Conservation (phyloP, 345 rosid species). For the Sisymbrium altissimum region DNA sequence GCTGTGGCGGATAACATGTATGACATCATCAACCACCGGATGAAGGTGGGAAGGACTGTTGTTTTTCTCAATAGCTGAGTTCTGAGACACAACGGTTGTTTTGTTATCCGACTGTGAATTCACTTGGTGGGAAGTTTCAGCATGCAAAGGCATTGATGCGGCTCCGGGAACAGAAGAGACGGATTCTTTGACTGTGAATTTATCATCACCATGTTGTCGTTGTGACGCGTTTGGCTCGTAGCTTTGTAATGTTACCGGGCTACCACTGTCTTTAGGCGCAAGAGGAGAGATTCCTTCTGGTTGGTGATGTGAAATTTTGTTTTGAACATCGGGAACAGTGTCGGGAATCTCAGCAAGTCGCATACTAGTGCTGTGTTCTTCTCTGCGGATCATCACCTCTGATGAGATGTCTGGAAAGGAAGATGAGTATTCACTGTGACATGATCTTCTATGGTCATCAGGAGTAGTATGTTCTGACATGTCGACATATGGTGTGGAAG, state of each 20-base stretch:
- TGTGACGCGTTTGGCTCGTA: neutral
- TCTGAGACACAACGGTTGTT: slow-evolving; percentile 36
- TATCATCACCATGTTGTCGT: slow-evolving; percentile 52
- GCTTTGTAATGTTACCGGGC: neutral
- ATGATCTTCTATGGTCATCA: slow-evolving; percentile 36
- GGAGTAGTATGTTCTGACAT: slow-evolving; percentile 43
- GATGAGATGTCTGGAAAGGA: slow-evolving; percentile 37
- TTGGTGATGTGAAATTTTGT: slow-evolving; percentile 25
- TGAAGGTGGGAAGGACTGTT: slow-evolving; percentile 44
- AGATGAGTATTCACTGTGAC: slow-evolving; percentile 36
- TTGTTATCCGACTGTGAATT: slow-evolving; percentile 39
- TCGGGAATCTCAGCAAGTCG: slow-evolving; percentile 38
- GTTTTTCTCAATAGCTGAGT: slow-evolving; percentile 39
- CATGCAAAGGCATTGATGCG: slow-evolving; percentile 22
- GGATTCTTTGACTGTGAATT: slow-evolving; percentile 64
- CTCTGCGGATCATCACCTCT: slow-evolving; percentile 36
- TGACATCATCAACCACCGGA: slow-evolving; percentile 73
- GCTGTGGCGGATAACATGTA: slow-evolving; percentile 85
- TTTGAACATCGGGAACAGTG: slow-evolving; percentile 33
- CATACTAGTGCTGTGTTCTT: slow-evolving; percentile 30
- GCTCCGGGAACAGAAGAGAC: slow-evolving; percentile 41
- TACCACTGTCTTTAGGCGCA: slow-evolving; percentile 19
- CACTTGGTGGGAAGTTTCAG: slow-evolving; percentile 36
- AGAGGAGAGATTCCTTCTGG: slow-evolving; percentile 43
- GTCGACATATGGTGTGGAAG: slow-evolving; percentile 58